Conservation (phyloP, 2,329 filamentous ascomycete genomes). For the Trichoderma koningii region DNA sequence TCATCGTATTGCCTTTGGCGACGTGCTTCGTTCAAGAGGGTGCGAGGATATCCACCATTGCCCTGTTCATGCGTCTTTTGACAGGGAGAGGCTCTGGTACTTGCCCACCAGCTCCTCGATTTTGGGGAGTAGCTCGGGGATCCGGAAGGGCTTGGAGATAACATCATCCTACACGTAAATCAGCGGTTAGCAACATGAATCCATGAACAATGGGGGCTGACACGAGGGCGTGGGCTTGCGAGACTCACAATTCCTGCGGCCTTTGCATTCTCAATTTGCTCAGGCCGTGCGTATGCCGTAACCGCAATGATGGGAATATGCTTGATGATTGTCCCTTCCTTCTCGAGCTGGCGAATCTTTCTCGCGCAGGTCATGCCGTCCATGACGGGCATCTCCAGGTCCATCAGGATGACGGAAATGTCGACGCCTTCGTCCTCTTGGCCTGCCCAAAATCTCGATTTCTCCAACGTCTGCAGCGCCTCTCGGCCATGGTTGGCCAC, state of each 20-base stretch:
- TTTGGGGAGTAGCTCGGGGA: conserved; percentile 68
- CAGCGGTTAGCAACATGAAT: neutral
- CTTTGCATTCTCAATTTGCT: conserved; percentile 72
- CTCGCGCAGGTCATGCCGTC: conserved; percentile 74
- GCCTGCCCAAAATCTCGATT: conserved; percentile 58
- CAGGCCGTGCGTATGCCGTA: conserved; percentile 76
- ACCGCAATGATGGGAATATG: conserved; percentile 81
- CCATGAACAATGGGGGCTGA: neutral
- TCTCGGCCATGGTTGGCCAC: conserved; percentile 67
- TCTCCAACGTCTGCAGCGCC: conserved; percentile 59
- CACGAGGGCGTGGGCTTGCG: neutral
- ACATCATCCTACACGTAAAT: conserved; percentile 62
- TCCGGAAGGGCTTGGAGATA: conserved; percentile 79
- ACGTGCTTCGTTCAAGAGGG: neutral
- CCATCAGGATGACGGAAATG: conserved; percentile 73
- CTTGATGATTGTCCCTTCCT: conserved; percentile 58
- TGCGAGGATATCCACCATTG: neutral
- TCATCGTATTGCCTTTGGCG: neutral
- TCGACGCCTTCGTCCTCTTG: conserved; percentile 51
- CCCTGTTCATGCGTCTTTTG: conserved; percentile 26
- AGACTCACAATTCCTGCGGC: conserved; percentile 69
- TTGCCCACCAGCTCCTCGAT: conserved; percentile 59
- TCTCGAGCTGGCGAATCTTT: conserved; percentile 68
- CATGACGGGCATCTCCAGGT: conserved; percentile 83
- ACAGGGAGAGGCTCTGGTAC: conserved; percentile 41